Evolutionary conservation across 805 yeast genomes (phyloP), one percentile per base, ranked within the genome.

Genomic region (Ogataea angusta): DNA sequence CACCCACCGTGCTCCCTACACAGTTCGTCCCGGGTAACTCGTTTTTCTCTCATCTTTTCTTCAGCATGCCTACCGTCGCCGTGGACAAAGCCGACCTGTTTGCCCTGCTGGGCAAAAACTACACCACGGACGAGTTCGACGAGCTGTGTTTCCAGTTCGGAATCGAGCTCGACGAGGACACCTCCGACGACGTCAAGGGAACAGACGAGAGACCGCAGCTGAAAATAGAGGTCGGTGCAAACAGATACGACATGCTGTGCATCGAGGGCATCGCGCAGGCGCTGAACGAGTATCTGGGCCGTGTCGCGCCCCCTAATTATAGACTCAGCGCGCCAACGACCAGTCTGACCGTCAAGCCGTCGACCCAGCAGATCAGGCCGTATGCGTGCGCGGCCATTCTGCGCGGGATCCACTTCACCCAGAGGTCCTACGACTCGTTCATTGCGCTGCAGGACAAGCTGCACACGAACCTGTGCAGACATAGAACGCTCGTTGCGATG

Each of bases 181-280:
- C 95, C 60, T 85, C 95, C 30, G 87, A 84, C 26, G 81, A 76
- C 34, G 82, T 84, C 51, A 66, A 62, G 45, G 78, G 75, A 62
- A 70, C 73, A n/a, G 85, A 79, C 49, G 95, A 87, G 66, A 82
- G 96, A 64, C 97, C 99, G n/a, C 95, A 91, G 67, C 75, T 87
- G 57, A 93, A 93, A 69, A 88, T 93, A 58, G 99, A 93, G 66
- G 82, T 95, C 49, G 97, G 96, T 43, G 99, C 99, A 48, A 93
- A 93, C 70, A 85, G 99, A 73, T 95, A 93, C 61, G 99, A 93
- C 64, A 80, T 93, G 90, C 79, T 93, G 51, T 95, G 99, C 72
- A 85, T 89, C 54, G 99, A 93, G 68, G 99, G 99, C 60, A 89
- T 93, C 65, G 89, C 97, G 1, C 95, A 88, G 60, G 91, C 98